Base-by-base conservation (phyloP, 495 filamentous ascomycete genomes). In the Platismatia glauca region DNA sequence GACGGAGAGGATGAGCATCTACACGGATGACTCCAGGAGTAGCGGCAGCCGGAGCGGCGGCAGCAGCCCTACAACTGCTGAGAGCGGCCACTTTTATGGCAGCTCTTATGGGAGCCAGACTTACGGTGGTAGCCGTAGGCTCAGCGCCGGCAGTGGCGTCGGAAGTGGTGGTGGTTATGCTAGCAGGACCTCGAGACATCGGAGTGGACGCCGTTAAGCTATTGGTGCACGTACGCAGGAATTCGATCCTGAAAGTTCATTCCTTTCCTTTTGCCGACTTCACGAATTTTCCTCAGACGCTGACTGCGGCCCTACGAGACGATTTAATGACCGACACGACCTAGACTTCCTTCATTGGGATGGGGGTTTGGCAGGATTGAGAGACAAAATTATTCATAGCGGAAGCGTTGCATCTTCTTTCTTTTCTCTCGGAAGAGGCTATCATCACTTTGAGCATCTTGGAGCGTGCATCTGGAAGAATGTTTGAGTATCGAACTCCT, bases 51-150 rank as follows among this genome's bases (percentile, higher is more conserved):
- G 80, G 39, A 81, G 78, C 66, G 78, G 78, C 24, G 78, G 76
- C 13, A 84, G 81, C 61, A 87, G 84, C 72, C 83, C 83, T 16
- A 77, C 77, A 57, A 83, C 74, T 70, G 70, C 70, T 63, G 77
- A 76, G 57, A 72, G 70, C 59, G 74, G 75, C 57, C 59, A 64
- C 33, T 61, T 43, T 44, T 67, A 65, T 12, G 57, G 57, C 50
- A 53, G 29, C 29, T 53, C 50, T 33, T 53, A 53, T 7, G 50
- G 50, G n/a, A 75, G 74, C 57, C 59, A 64, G 34, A 56, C 57
- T 33, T 67, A 65, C 15, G 59, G 57, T 12, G 59, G 64, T 39
- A 61, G 44, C 50, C 58, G 60, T 41, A 62, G 59, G 48, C 43
- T 34, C 31, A 60, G 52, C 7, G 52, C 27, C 29, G 61, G 59